Conservation (phyloP, 352 stramenopile species). For the Pythium aristosporum region DNA sequence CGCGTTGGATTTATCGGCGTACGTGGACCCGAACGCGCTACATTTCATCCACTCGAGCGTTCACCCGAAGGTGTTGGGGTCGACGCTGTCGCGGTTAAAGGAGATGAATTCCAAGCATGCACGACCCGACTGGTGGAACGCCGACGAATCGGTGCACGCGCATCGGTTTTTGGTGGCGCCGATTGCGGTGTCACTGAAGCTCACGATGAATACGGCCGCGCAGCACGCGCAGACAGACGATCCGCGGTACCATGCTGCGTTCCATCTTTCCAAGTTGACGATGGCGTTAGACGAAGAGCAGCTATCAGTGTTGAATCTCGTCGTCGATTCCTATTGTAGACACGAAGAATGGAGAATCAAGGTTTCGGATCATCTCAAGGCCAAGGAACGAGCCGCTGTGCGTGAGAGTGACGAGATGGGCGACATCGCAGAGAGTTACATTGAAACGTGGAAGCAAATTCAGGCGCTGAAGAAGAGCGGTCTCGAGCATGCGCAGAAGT, state of each 20-base stretch:
- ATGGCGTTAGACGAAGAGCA: conserved; percentile 84
- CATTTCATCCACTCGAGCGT: conserved; percentile 87
- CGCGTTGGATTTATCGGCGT: conserved; percentile 81
- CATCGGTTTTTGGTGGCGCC: conserved; percentile 84
- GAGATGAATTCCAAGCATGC: conserved; percentile 75
- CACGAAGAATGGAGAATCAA: conserved; percentile 77
- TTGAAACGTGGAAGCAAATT: conserved; percentile 66
- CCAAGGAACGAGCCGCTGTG: conserved; percentile 47
- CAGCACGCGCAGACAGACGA: conserved; percentile 71
- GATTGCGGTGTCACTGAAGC: conserved; percentile 80
- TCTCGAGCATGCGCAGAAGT: conserved; percentile 66
- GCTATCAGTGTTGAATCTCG: conserved; percentile 68
- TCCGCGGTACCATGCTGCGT: conserved; percentile 71
- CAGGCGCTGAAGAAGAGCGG: conserved; percentile 61
- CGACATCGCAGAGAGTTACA: conserved; percentile 63
- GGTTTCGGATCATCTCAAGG: conserved; percentile 69
- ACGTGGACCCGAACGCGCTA: conserved; percentile 81
- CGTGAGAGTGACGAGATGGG: conserved; percentile 41
- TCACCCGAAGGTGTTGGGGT: conserved; percentile 74
- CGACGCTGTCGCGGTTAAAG: conserved; percentile 72
- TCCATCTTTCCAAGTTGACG: conserved; percentile 79
- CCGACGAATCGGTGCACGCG: conserved; percentile 59
- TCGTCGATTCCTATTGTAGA: conserved; percentile 66
- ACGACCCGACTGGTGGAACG: conserved; percentile 75
- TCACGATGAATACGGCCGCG: conserved; percentile 86